phyloP scores from a whole-genome alignment of 1,139 yeast genomes.

The Kluyveromyces sp. region DNA sequence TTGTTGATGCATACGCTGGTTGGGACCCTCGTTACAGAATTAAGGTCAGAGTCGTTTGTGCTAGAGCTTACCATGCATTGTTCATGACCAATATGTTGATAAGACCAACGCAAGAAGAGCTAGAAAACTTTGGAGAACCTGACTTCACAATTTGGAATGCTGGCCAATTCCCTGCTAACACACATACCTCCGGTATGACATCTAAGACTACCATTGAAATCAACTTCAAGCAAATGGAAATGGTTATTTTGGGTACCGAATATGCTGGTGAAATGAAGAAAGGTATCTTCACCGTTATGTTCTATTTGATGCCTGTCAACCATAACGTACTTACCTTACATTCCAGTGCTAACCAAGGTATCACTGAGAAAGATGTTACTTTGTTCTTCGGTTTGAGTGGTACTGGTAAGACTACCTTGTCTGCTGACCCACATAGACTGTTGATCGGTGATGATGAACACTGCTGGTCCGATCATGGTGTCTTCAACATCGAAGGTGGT shows the following conservation, averaged over 20 bases:
- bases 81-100: constrained; percentile 98
- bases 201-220: constrained; percentile 93
- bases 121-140: constrained; percentile 88
- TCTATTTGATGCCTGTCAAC: constrained; percentile 94
- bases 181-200: constrained; percentile 95
- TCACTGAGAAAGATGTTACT: constrained; percentile 56
- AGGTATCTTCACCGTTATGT: constrained; percentile 98
- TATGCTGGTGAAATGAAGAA: constrained; percentile 99
- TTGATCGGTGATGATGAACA: constrained; percentile 99
- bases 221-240: constrained; percentile 96
- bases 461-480: constrained; percentile 98
- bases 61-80: constrained; percentile 96
- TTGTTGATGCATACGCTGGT: constrained; percentile 95
- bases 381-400: constrained; percentile 96
- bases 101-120: constrained; percentile 87
- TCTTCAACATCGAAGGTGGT: constrained; percentile 98
- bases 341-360: constrained; percentile 92
- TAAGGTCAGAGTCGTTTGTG: constrained; percentile 94
- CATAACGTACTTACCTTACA: constrained; percentile 89
- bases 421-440: constrained; percentile 92
- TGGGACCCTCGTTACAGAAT: constrained; percentile 99
- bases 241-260: constrained; percentile 97
- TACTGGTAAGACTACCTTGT: constrained; percentile 95
- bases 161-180: constrained; percentile 98
- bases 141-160: constrained; percentile 98